Conservation (phyloP, 2,329 filamentous ascomycete genomes). For the Fusarium floridanum region DNA sequence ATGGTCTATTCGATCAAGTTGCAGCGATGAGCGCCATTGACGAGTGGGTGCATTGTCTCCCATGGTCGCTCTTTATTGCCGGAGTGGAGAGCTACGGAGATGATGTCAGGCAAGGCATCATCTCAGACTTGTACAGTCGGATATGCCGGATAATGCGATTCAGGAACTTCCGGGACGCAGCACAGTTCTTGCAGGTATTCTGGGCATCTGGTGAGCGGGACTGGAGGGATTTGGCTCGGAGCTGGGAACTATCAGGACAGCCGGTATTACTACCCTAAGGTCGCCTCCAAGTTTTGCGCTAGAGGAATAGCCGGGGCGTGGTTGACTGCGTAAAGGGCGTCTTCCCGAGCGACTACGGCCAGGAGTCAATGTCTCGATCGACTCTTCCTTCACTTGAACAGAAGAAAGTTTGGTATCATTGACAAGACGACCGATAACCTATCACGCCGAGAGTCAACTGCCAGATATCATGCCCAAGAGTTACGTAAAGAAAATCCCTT, state of each 20-base stretch:
- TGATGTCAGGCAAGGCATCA: not conserved
- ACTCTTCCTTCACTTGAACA: not conserved
- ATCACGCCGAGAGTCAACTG: not conserved
- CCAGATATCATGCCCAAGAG: not conserved
- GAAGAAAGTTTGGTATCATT: not conserved
- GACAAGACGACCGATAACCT: not conserved
- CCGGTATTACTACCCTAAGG: constrained; percentile 8
- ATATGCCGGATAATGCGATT: constrained; percentile 17
- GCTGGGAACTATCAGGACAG: constrained; percentile 11
- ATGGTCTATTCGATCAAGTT: constrained; percentile 11
- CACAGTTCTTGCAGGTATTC: constrained; percentile 15
- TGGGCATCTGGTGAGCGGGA: constrained; percentile 11
- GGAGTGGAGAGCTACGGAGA: constrained; percentile 7
- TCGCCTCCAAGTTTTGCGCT: not conserved
- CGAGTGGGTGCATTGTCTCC: constrained; percentile 14
- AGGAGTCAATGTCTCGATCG: not conserved
- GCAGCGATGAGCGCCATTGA: constrained; percentile 2
- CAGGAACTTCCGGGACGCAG: constrained; percentile 13
- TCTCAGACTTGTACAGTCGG: not conserved
- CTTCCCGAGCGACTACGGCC: not conserved
- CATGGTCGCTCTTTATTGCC: constrained; percentile 18
- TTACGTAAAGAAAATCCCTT: not conserved
- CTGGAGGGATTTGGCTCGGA: constrained; percentile 9
- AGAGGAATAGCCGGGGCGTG: not conserved
- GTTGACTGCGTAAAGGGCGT: not conserved